phyloP scores from a whole-genome alignment of 805 yeast species.

The Kuraishia hungarica region DNA sequence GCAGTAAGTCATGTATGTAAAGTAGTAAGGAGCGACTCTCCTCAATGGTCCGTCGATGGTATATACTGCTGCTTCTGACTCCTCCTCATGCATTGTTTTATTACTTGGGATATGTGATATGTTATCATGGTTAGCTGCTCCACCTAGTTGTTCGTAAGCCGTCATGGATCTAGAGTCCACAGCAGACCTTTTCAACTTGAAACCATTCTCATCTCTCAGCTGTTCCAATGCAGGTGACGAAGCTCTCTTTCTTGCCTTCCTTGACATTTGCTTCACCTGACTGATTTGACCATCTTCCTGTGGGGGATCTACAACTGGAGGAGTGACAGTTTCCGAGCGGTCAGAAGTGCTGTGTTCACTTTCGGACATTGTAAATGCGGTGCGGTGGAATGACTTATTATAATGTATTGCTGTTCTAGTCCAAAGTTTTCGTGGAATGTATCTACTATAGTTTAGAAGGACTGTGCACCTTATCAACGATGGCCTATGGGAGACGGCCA shows the following conservation, averaged over 20 bases:
- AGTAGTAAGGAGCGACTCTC: slow-evolving; percentile 76
- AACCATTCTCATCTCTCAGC: slow-evolving; percentile 36
- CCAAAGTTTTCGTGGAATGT: no score
- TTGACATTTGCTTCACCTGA: neutral
- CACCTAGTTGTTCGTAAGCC: slow-evolving; percentile 32
- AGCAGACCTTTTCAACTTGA: slow-evolving; percentile 33
- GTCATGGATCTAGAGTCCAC: slow-evolving; percentile 33
- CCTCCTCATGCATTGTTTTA: slow-evolving; percentile 39
- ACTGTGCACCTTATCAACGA: neutral
- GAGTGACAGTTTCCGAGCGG: neutral
- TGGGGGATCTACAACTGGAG: neutral
- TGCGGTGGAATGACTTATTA: neutral
- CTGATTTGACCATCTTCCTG: neutral
- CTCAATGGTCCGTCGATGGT: slow-evolving; percentile 53
- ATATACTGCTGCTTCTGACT: slow-evolving; percentile 45
- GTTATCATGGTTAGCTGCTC: slow-evolving; percentile 13
- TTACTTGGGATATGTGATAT: slow-evolving; percentile 11
- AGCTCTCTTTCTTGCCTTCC: slow-evolving; percentile 5
- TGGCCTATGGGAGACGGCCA: neutral
- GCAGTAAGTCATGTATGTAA: slow-evolving; percentile 85
- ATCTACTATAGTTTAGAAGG: neutral
- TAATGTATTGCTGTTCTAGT: neutral
- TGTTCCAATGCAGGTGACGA: slow-evolving; percentile 7
- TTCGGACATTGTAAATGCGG: neutral
- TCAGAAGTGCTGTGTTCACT: neutral